Evolutionary conservation across 495 filamentous ascomycete genomes (phyloP), one percentile per base, ranked within the genome.

Genomic region (Lasiosphaeris hirsuta): DNA sequence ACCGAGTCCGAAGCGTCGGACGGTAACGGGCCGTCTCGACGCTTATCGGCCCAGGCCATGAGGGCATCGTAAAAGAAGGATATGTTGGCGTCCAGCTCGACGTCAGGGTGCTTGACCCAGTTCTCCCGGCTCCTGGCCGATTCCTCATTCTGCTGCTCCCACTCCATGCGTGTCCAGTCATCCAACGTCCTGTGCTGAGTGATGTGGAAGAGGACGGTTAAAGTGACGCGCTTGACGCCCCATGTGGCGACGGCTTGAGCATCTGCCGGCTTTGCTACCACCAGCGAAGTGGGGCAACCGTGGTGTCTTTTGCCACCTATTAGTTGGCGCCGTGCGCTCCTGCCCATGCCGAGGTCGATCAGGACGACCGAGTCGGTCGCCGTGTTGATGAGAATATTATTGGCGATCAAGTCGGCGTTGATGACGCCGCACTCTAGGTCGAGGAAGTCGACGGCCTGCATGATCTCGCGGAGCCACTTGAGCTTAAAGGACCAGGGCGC

Each of bases 401-500:
- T n/a, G 3, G 10, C 34, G 13, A 37, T 35, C 34, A 51, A 11
- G 49, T 40, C 49, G 35, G 6, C 4, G 36, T 51, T 14, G 35
- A 40, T 1, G 49, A 39, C 14, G 49, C 35, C 36, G 49, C n/a
- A 40, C 35, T 17, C 10, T 17, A 7, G 15, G 23, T 39, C 8
- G 40, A 7, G 49, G 14, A 40, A 51, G 35, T 40, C 49, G 35
- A 51, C 49, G 35, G 34, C 35, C 0, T 17, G 1, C 3, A 18
- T 39, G 36, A 51, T 18, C 35, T 51, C 35, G n/a, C 14, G 34
- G 14, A 51, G 49, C 35, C 49, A 51, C 34, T 19, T 40, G 13
- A 51, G 34, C 49, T 51, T 51, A 15, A 51, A 51, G 14, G 49
- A 38, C 49, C 49, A 23, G 11, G 47, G 47, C 30, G 23, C 33